These are phyloP conservation scores for Pythium dissimile DNA, from an alignment of 352 stramenopile species.

Conservation along the genomic window DNA sequence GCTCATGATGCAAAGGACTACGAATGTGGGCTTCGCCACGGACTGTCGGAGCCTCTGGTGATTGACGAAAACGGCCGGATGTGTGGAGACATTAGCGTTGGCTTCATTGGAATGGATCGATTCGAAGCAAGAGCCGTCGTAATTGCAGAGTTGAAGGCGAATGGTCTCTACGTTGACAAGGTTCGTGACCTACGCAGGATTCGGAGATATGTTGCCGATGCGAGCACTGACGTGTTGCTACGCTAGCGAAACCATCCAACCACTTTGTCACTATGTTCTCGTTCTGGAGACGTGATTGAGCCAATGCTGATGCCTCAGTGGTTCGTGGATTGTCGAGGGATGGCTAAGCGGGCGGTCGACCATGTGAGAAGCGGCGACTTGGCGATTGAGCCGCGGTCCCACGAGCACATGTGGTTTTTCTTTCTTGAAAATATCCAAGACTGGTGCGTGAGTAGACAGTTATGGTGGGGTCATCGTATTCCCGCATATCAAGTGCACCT, in stretches of 20 bases:
- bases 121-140: slow-evolving; percentile 92
- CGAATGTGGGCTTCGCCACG: slow-evolving; percentile 95
- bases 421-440: slow-evolving; percentile 99
- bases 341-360: slow-evolving; percentile 93
- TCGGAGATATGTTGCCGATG: no score
- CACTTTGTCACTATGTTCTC: slow-evolving; percentile 94
- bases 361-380: slow-evolving; percentile 94
- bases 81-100: slow-evolving; percentile 63
- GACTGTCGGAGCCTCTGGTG: slow-evolving; percentile 76
- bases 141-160: slow-evolving; percentile 89
- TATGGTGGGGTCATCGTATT: slow-evolving; percentile 99
- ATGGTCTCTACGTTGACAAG: slow-evolving; percentile 92
- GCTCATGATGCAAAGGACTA: slow-evolving; percentile 99
- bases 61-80: slow-evolving; percentile 74
- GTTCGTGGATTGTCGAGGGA: slow-evolving; percentile 96
- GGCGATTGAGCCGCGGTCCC: slow-evolving; percentile 92
- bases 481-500: slow-evolving; percentile 93
- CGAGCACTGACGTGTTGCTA: background rate
- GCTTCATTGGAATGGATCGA: slow-evolving; percentile 93
- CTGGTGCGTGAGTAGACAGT: slow-evolving; percentile 98
- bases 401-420: slow-evolving; percentile 95
- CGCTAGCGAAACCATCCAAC: slow-evolving; percentile 70
- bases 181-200: slow-evolving; percentile 71
- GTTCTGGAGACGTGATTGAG: slow-evolving; percentile 98
- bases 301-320: slow-evolving; percentile 99